phyloP scores from a whole-genome alignment of 371 early-diverging fungal genomes.

The Mucor sp. region DNA sequence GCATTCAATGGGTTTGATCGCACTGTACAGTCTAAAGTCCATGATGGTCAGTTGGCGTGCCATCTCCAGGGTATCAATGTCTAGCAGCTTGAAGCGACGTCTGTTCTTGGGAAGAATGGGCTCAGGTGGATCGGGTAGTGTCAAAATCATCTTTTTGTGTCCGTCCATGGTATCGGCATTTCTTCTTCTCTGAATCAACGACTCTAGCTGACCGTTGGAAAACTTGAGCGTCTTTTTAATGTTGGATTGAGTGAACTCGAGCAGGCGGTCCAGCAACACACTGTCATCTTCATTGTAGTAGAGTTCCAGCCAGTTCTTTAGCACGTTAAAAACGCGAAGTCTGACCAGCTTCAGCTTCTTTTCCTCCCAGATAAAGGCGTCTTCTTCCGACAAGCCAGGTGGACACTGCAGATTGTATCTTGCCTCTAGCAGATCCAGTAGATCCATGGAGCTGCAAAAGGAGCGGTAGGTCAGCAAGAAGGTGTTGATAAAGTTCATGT shows the following conservation, averaged over 20 bases:
- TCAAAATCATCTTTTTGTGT: conserved; percentile 67
- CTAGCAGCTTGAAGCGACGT: conserved; percentile 70
- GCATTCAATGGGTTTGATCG: conserved; percentile 84
- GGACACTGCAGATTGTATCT: conserved; percentile 74
- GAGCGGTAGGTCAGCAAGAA: conserved; percentile 91
- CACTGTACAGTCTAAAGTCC: conserved; percentile 76
- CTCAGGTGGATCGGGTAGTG: conserved; percentile 61
- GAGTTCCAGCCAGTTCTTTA: conserved; percentile 90
- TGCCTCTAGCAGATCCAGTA: conserved; percentile 67
- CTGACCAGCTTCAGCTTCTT: conserved; percentile 84
- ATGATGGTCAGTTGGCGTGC: conserved; percentile 94
- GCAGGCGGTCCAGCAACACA: conserved; percentile 66
- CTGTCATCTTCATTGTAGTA: conserved; percentile 78
- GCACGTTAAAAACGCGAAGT: conserved; percentile 84
- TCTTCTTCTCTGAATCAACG: conserved; percentile 64
- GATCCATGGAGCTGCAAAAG: conserved; percentile 71
- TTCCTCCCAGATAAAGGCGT: conserved; percentile 76
- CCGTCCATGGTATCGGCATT: conserved; percentile 30
- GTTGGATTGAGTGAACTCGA: conserved; percentile 69
- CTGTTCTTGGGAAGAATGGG: conserved; percentile 71
- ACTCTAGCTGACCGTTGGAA: conserved; percentile 67
- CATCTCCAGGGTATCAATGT: conserved; percentile 89
- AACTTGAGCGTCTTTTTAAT: conserved; percentile 67
- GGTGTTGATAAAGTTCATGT: conserved; percentile 71
- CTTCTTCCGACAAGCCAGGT: conserved; percentile 57